These are phyloP conservation scores for Wickerhamiella infanticola DNA, from an alignment of 1,139 yeast genomes.

Conservation along the genomic window DNA sequence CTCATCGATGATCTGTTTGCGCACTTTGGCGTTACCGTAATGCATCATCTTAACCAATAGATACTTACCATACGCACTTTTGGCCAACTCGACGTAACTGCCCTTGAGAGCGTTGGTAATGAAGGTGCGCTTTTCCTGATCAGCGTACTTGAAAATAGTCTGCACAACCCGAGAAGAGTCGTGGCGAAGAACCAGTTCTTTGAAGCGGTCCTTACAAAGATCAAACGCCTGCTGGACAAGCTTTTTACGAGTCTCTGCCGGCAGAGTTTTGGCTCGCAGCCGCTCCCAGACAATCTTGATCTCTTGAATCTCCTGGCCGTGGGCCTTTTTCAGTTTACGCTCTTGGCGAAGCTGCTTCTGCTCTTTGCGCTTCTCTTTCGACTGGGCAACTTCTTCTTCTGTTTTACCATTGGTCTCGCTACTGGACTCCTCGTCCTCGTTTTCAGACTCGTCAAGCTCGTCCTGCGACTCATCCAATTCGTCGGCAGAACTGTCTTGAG, in stretches of 20 bases:
- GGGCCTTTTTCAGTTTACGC: slow-evolving; percentile 72
- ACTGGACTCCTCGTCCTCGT: not conserved
- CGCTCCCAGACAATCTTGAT: slow-evolving; percentile 87
- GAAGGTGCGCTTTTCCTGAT: slow-evolving; percentile 61
- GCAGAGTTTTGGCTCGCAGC: slow-evolving; percentile 70
- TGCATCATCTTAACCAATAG: slow-evolving; percentile 76
- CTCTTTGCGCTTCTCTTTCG: slow-evolving; percentile 65
- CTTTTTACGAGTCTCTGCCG: slow-evolving; percentile 63
- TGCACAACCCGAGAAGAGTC: slow-evolving; percentile 96
- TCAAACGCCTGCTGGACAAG: slow-evolving; percentile 78
- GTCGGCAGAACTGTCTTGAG: slow-evolving; percentile 1
- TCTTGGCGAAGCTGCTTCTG: slow-evolving; percentile 67
- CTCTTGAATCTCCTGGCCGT: slow-evolving; percentile 72
- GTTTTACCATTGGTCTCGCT: not conserved
- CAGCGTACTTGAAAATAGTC: slow-evolving; percentile 74
- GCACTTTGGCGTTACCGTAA: slow-evolving; percentile 73
- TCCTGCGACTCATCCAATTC: slow-evolving; percentile 2
- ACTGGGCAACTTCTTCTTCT: slow-evolving; percentile 12
- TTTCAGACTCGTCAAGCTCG: slow-evolving; percentile 4
- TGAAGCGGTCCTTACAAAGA: slow-evolving; percentile 60
- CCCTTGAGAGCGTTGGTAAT: slow-evolving; percentile 63
- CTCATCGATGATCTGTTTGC: slow-evolving; percentile 63
- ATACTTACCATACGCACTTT: slow-evolving; percentile 88
- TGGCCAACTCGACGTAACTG: slow-evolving; percentile 65
- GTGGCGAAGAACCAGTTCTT: slow-evolving; percentile 82